Percentiles rank a stretch among this genome's conserved stretches.
Conservation (phyloP, 176 grass and related monocot genomes). For the Musa acuminata region DNA sequence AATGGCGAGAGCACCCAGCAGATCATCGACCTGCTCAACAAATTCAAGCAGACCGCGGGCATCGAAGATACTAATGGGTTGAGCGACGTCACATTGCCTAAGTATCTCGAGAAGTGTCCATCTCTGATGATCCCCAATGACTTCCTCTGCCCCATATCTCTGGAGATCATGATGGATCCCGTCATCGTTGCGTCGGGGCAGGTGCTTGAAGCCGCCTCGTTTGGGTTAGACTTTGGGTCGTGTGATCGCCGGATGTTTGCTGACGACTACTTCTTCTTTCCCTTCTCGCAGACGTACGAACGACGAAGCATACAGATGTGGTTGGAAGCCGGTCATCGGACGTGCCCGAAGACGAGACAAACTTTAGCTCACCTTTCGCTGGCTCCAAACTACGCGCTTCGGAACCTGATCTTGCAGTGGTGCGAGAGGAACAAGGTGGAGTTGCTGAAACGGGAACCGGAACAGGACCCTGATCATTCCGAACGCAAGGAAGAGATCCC, state of each 20-base stretch:
- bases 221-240: not conserved
- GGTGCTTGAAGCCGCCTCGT: constrained; percentile 12
- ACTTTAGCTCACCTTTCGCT: constrained; percentile 44
- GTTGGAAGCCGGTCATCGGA: constrained; percentile 51
- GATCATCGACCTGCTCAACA: constrained; percentile 46
- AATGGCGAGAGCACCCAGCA: constrained; percentile 34
- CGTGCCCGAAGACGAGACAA: constrained; percentile 59
- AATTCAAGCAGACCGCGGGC: constrained; percentile 48
- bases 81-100: constrained; percentile 49
- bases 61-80: constrained; percentile 45
- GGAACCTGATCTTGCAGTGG: constrained; percentile 61
- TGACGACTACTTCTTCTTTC: not conserved
- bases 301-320: constrained; percentile 53
- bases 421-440: constrained; percentile 56
- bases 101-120: constrained; percentile 63
- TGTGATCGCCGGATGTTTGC: not conserved
- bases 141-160: constrained; percentile 64
- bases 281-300: constrained; percentile 46
- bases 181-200: constrained; percentile 49
- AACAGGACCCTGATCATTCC: not conserved
- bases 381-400: constrained; percentile 51
- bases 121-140: constrained; percentile 61
- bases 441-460: constrained; percentile 29
- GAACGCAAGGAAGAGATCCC: constrained; percentile 34
- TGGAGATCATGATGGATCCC: constrained; percentile 64